phyloP scores from a whole-genome alignment of 23 red algal genomes.

The Chondrus crispus region DNA sequence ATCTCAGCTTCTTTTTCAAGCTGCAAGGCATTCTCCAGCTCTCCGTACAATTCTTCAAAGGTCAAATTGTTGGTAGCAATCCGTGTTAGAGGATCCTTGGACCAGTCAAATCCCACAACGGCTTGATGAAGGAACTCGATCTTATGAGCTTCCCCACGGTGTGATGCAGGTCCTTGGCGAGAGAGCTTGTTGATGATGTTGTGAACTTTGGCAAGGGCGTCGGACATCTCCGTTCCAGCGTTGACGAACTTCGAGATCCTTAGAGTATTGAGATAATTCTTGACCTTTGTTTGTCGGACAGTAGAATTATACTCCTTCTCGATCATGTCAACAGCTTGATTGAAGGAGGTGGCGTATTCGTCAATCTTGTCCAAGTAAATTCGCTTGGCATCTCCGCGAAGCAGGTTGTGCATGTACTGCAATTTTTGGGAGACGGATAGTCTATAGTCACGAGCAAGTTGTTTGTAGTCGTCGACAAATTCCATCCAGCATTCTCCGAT shows the following conservation, averaged over 20 bases:
- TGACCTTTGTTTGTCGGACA: neutral
- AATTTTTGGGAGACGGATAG: neutral
- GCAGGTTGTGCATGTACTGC: neutral
- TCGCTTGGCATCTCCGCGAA: neutral
- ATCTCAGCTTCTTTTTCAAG: neutral
- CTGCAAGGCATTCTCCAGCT: neutral
- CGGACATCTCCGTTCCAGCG: neutral
- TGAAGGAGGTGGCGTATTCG: neutral
- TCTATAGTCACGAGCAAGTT: neutral
- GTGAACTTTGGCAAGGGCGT: neutral
- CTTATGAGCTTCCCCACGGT: neutral
- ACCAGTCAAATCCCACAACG: neutral
- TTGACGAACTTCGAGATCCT: neutral
- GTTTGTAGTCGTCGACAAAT: neutral
- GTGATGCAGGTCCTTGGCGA: neutral
- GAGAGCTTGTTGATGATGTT: neutral
- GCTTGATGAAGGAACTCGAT: neutral
- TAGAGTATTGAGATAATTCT: constrained; percentile 9
- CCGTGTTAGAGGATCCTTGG: neutral
- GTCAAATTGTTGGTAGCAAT: neutral
- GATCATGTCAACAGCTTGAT: neutral
- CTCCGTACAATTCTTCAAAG: neutral
- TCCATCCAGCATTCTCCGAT: neutral
- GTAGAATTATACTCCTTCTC: constrained; percentile 10
- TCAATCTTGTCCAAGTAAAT: neutral